phyloP scores from a whole-genome alignment of 768 basidiomycete species.

The Zangia roseola region DNA sequence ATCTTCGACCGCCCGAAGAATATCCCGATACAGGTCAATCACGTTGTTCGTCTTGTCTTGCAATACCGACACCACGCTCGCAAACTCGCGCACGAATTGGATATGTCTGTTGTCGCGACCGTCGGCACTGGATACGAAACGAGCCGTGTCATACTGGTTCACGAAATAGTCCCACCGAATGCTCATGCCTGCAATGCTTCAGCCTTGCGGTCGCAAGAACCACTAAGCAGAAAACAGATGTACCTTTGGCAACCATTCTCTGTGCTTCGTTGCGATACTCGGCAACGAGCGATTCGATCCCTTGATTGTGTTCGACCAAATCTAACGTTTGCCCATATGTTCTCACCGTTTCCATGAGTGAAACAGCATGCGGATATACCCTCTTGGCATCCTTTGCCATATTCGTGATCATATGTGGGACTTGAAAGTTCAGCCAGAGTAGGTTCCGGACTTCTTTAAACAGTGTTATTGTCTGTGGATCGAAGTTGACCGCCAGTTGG shows the following conservation, averaged over 20 bases:
- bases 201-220: not conserved
- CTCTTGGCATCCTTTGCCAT: slow-evolving; percentile 99
- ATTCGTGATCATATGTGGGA: slow-evolving; percentile 91
- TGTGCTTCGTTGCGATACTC: slow-evolving; percentile 93
- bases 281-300: slow-evolving; percentile 91
- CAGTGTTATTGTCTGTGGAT: slow-evolving; percentile 95
- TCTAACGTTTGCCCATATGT: slow-evolving; percentile 96
- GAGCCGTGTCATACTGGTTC: slow-evolving; percentile 84
- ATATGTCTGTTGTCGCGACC: slow-evolving; percentile 85
- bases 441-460: slow-evolving; percentile 98
- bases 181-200: slow-evolving; percentile 69
- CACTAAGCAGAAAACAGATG: slow-evolving; percentile 22
- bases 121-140: slow-evolving; percentile 73
- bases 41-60: slow-evolving; percentile 97
- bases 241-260: slow-evolving; percentile 88
- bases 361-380: slow-evolving; percentile 97
- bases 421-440: slow-evolving; percentile 93
- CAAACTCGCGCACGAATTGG: slow-evolving; percentile 93
- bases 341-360: slow-evolving; percentile 97
- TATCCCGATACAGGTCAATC: slow-evolving; percentile 88
- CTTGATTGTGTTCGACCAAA: slow-evolving; percentile 85
- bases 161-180: slow-evolving; percentile 98
- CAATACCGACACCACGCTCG: slow-evolving; percentile 85
- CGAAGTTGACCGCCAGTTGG: slow-evolving; percentile 95
- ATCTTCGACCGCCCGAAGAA: slow-evolving; percentile 81